Base-by-base conservation (phyloP, 2,329 filamentous ascomycete genomes). In the Trichoderma hamatum region DNA sequence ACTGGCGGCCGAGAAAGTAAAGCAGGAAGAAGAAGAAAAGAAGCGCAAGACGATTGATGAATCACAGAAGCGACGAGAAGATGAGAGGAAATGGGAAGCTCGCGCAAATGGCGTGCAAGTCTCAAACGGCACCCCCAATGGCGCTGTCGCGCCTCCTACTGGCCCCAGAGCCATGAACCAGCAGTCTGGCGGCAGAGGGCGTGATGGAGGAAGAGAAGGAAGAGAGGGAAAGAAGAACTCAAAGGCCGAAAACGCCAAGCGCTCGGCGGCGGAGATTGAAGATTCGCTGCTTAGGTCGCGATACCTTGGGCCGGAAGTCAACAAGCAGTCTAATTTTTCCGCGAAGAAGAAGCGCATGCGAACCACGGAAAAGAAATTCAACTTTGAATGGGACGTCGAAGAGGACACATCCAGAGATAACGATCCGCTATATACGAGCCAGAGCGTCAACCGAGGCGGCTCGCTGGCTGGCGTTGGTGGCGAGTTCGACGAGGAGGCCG, bases 301-400 rank as follows among this genome's bases (percentile, higher is more conserved):
- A 71, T 99, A 99, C 77, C 94, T 98, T 86, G 96, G 96, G 3
- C 91, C 93, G 1, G 93, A 97, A 72, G 89, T 92, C 64, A 96
- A 96, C 72, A 88, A 90, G 72, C 86, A 85, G 68, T 94, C 92
- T 5, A 97, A 88, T 46, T 97, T 98, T 77, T 97, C 94, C 0
- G 94, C 94, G 1, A 93, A 96, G 83, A 99, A 98, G 86, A 98
- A 98, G 84, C 88, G 95, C 68, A 92, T 92, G 82, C 87, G 95
- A 71, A 97, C 94, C 1, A 96, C 93, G 1, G 95, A 97, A 76
- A 93, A 94, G 81, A 98, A 99, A 79, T 99, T 99, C 84, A 99
- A 97, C 76, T 99, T 99, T 75, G 96, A 97, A 75, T 99, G 96
- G 96, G 96, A 97, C 74, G 87, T 89, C 1, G 92, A 96, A 71